Evolutionary conservation across 805 yeast genomes (phyloP).

Genomic region (Kodamaea kaohsiungensis): DNA sequence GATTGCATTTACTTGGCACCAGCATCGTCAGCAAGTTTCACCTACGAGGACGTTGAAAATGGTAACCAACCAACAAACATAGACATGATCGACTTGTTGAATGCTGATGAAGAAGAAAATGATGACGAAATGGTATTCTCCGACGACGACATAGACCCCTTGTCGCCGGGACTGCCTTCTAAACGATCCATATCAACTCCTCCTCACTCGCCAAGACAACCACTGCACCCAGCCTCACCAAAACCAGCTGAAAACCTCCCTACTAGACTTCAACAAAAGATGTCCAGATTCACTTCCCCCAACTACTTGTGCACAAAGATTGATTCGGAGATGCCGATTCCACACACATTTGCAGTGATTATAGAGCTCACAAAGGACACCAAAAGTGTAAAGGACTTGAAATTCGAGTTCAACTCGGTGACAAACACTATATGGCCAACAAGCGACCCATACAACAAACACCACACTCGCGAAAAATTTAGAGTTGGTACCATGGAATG

Average conservation of each 20-base stretch:
- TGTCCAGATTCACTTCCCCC: conserved; percentile 31
- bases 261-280: conserved; percentile 19
- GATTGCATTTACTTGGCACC: conserved; percentile 43
- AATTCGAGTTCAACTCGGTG: conserved; percentile 43
- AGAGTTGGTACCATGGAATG: conserved; percentile 50
- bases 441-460: conserved; percentile 50
- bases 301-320: conserved; percentile 37
- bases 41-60: conserved; percentile 45
- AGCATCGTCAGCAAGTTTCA: conserved; percentile 39
- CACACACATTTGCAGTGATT: conserved; percentile 56
- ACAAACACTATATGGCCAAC: conserved; percentile 54
- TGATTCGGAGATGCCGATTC: conserved; percentile 43
- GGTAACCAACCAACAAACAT: conserved; percentile 20
- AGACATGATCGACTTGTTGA: conserved; percentile 8
- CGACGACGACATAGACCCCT: conserved; percentile 14
- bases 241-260: conserved; percentile 14
- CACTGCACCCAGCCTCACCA: conserved; percentile 1
- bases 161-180: conserved; percentile 2
- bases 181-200: background rate
- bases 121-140: conserved; percentile 12
- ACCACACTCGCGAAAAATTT: conserved; percentile 47
- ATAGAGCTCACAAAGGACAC: conserved; percentile 45
- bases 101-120: background rate
- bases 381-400: conserved; percentile 33
- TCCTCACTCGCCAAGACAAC: conserved; percentile 1